Conservation (phyloP, 2,329 filamentous ascomycete genomes). For the Botrytis fragariae region DNA sequence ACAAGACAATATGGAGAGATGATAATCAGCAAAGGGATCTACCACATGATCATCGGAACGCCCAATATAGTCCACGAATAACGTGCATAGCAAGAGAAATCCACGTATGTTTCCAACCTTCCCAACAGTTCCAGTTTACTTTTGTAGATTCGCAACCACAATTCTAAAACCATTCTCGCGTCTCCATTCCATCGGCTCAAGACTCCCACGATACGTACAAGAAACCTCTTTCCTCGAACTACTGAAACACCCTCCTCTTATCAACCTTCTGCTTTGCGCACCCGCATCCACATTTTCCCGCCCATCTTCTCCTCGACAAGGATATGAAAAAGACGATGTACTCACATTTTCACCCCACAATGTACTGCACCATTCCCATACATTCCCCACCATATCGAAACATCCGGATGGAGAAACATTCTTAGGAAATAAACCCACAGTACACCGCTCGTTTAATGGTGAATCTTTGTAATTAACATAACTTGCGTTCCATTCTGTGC, state of each 20-base stretch:
- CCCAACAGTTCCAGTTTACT: fast-evolving
- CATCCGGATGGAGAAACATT: not conserved
- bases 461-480: not conserved
- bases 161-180: not conserved
- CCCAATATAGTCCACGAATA: no score
- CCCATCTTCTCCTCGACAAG: not conserved
- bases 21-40: not conserved
- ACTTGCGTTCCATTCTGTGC: not conserved
- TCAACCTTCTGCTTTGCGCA: not conserved
- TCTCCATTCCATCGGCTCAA: not conserved
- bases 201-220: not conserved
- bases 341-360: not conserved
- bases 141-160: not conserved
- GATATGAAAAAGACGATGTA: not conserved
- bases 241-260: not conserved
- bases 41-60: not conserved
- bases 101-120: not conserved
- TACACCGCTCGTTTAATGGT: not conserved
- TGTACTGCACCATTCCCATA: not conserved
- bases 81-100: no score
- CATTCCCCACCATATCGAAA: not conserved
- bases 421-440: not conserved
- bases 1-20: not conserved
- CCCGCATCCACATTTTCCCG: not conserved
- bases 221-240: not conserved